Evolutionary conservation across 257 asterid species (phyloP), one percentile per base, ranked within the genome.

Genomic region (Solanum lycopersicoides): DNA sequence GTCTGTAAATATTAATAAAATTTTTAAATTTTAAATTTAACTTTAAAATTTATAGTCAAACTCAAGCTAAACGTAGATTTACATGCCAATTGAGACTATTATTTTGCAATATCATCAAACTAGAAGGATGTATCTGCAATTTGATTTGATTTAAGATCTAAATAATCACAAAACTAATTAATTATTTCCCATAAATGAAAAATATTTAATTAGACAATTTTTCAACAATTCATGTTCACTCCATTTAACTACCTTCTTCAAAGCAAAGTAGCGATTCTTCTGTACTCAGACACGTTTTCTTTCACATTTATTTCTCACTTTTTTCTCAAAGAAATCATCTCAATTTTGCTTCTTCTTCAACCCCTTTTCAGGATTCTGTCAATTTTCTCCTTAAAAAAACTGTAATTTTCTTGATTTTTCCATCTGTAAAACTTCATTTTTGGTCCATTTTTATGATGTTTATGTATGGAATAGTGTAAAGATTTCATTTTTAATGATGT

Each of bases 251-350:
- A 4, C 90, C 90, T 80, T 89, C 90, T 91, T 89, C 87, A 75
- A 93, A 94, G 92, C 94, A 91, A 93, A 88, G 88, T 89, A 92
- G 86, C 53, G 87, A 89, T 91, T 92, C 90, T 83, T 87, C 23
- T 87, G 56, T 53, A 86, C 47, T 30, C 82, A 87, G 87, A 63
- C 88, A 82, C 84, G 45, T 84, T 12, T 90, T 72, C 72, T 74
- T 87, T 86, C 88, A 41, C 39, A 42, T 76, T 72, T 41, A n/a
- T 76, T 23, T 76, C 13, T 76, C 59, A 12, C 59, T 76, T 76
- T 76, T 76, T 76, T 14, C 34, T 45, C 89, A 87, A 85, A 91
- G 86, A 42, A 83, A 83, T 76, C 35, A 6, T 15, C 39, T 18
- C 66, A 79, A 79, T 14, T 79, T 79, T 87, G 87, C 32, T 50